Evolutionary conservation across 345 rosid species (phyloP).

Genomic region (Draba incana): DNA sequence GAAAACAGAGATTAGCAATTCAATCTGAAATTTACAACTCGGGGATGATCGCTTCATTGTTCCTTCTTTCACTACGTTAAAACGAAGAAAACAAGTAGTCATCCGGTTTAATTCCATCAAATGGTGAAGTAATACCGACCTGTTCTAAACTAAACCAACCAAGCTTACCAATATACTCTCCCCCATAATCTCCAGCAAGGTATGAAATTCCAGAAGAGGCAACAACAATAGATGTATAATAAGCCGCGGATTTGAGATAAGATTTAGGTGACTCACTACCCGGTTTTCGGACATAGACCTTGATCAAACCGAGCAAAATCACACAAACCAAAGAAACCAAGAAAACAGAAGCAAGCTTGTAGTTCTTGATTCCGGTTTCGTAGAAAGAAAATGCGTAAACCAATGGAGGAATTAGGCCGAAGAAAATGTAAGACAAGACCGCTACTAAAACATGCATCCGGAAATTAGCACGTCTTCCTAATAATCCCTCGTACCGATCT

Average conservation of each 20-base stretch:
- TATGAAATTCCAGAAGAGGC: conserved; percentile 63
- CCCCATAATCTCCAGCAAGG: conserved; percentile 53
- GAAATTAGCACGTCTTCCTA: conserved; percentile 59
- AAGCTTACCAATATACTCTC: conserved; percentile 49
- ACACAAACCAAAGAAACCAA: conserved; percentile 65
- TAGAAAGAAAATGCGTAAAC: conserved; percentile 66
- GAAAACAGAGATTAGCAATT: neutral
- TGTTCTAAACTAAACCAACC: conserved; percentile 46
- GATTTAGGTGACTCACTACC: conserved; percentile 43
- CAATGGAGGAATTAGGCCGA: conserved; percentile 67
- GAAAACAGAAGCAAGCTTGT: conserved; percentile 59
- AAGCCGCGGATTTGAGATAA: conserved; percentile 51
- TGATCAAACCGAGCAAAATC: conserved; percentile 64
- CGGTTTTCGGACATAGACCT: conserved; percentile 55
- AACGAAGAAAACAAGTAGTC: conserved; percentile 27
- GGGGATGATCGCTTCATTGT: neutral
- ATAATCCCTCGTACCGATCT: conserved; percentile 54
- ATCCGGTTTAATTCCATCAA: conserved; percentile 4
- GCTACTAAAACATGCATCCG: conserved; percentile 52
- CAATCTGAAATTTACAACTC: conserved; percentile 16
- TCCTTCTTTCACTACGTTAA: conserved; percentile 9
- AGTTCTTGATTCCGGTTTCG: conserved; percentile 51
- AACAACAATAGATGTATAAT: conserved; percentile 50
- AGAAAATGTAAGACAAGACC: conserved; percentile 59
- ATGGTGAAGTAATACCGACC: neutral